These are phyloP conservation scores for Lojkania enalia DNA, from an alignment of 2,329 filamentous ascomycete genomes.

Conservation along the genomic window DNA sequence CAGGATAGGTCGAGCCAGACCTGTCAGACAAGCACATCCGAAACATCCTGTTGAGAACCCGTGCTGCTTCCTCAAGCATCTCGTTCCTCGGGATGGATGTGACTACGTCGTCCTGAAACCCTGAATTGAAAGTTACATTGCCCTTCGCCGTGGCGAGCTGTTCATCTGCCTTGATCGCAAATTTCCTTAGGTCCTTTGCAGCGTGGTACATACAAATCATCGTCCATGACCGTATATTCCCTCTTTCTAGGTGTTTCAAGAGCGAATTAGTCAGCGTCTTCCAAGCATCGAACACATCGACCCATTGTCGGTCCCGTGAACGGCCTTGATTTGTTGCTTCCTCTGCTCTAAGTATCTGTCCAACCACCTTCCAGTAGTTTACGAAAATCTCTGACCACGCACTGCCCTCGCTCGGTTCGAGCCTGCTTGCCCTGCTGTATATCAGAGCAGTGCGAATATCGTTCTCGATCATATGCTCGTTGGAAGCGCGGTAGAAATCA, in stretches of 20 bases:
- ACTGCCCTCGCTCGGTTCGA: constrained; percentile 69
- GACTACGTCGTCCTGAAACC: constrained; percentile 80
- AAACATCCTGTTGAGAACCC: constrained; percentile 90
- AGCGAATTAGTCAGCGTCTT: constrained; percentile 78
- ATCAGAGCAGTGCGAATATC: constrained; percentile 74
- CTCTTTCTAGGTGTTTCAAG: constrained; percentile 77
- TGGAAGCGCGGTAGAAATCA: constrained; percentile 72
- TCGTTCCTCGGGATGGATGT: constrained; percentile 67
- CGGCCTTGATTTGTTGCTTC: constrained; percentile 54
- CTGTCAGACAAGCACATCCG: constrained; percentile 86
- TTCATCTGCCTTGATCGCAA: constrained; percentile 88
- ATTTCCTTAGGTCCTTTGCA: constrained; percentile 82
- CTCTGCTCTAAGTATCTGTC: constrained; percentile 70
- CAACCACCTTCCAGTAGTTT: constrained; percentile 80
- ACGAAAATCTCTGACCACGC: constrained; percentile 88
- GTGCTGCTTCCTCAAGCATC: constrained; percentile 86
- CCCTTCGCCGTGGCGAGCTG: constrained; percentile 59
- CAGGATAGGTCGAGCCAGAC: constrained; percentile 51
- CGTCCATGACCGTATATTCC: constrained; percentile 84
- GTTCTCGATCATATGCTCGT: constrained; percentile 64
- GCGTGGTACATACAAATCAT: constrained; percentile 86
- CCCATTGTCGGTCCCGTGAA: constrained; percentile 64
- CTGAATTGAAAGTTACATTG: constrained; percentile 49
- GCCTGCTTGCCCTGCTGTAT: constrained; percentile 59
- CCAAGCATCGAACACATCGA: constrained; percentile 85